Evolutionary conservation across 495 filamentous ascomycete species (phyloP).

Genomic region (Pseudoneurospora amorphoporcata): DNA sequence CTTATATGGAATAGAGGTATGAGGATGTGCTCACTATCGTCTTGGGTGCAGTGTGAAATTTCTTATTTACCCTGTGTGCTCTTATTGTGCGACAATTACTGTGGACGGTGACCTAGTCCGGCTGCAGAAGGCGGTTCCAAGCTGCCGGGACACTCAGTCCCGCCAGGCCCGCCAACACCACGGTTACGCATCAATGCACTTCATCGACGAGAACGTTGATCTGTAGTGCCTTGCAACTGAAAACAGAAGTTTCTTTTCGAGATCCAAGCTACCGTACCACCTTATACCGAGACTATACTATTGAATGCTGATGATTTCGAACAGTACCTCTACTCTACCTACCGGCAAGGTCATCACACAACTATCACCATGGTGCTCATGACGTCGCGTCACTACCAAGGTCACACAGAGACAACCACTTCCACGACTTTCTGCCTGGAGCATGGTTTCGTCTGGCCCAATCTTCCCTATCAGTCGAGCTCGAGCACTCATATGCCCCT

Average conservation of each 20-base stretch:
- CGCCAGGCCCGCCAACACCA: neutral
- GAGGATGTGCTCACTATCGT: neutral
- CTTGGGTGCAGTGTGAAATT: neutral
- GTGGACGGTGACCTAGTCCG: neutral
- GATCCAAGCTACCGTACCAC: neutral
- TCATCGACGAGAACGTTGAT: neutral
- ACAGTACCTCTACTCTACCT: neutral
- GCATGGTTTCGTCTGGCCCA: neutral
- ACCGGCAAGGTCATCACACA: neutral
- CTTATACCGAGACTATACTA: neutral
- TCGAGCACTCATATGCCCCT: neutral
- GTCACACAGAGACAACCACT: neutral
- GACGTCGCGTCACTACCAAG: neutral
- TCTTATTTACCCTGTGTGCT: neutral
- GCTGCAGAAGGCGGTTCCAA: neutral
- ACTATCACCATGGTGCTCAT: neutral
- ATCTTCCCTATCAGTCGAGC: neutral
- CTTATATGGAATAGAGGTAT: too few species aligned
- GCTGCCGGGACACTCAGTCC: neutral
- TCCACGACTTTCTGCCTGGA: neutral
- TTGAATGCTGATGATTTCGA: neutral
- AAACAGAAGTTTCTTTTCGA: rapidly evolving
- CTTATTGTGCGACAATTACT: neutral
- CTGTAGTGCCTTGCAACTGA: neutral
- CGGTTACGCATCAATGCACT: neutral